Evolutionary conservation across 2,329 filamentous ascomycete species (phyloP).

Genomic region (Fusarium avenaceum): DNA sequence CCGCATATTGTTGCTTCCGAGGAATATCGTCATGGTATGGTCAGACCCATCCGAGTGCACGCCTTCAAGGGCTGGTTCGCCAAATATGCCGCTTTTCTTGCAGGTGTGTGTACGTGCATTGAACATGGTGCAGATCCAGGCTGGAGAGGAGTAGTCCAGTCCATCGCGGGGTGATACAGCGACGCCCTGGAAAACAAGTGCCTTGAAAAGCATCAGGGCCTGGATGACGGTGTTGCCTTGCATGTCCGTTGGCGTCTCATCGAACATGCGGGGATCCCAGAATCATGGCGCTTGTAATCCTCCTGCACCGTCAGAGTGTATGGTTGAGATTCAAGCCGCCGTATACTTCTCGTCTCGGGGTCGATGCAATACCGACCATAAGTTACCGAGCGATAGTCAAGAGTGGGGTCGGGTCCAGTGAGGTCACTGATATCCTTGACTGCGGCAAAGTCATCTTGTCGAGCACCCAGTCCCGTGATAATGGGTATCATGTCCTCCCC

Average conservation of each 20-base stretch:
- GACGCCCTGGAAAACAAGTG: constrained; percentile 45
- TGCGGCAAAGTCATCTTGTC: constrained; percentile 43
- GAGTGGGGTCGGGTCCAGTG: constrained; percentile 45
- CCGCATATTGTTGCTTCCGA: constrained; percentile 49
- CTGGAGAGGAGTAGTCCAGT: constrained; percentile 46
- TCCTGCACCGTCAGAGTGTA: constrained; percentile 47
- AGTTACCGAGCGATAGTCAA: constrained; percentile 44
- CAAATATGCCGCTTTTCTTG: constrained; percentile 35
- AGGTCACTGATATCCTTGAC: constrained; percentile 43
- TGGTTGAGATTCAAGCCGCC: constrained; percentile 48
- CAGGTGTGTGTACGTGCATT: constrained; percentile 48
- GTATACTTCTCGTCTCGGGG: constrained; percentile 38
- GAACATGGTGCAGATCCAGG: constrained; percentile 48
- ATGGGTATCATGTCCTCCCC: constrained; percentile 46
- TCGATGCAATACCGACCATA: constrained; percentile 49
- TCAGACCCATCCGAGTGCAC: constrained; percentile 52
- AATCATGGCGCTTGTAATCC: constrained; percentile 51
- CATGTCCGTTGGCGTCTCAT: constrained; percentile 46
- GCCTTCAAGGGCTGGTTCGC: constrained; percentile 51
- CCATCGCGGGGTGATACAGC: constrained; percentile 31
- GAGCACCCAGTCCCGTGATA: constrained; percentile 43
- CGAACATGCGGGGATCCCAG: constrained; percentile 45
- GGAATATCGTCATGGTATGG: constrained; percentile 51
- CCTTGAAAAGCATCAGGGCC: constrained; percentile 51
- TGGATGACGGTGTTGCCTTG: constrained; percentile 51